Percentiles rank a stretch among this genome's conserved stretches.
These are phyloP conservation scores for Thamnidium elegans DNA, from an alignment of 192 early-diverging fungal species.

Conservation along the genomic window DNA sequence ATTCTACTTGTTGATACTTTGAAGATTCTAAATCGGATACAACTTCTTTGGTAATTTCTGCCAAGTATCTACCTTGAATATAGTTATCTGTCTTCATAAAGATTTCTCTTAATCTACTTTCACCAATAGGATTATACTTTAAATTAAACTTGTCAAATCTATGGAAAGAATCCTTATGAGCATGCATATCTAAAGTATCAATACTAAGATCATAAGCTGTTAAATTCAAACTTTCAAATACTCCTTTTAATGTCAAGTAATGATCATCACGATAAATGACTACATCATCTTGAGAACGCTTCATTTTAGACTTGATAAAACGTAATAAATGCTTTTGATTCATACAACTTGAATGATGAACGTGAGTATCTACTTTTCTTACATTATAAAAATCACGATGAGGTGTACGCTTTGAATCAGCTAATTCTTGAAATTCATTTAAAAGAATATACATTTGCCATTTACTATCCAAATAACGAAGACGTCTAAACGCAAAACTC, in stretches of 20 bases:
- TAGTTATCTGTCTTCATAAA: conserved; percentile 96
- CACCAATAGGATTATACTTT: conserved; percentile 94
- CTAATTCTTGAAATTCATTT: conserved; percentile 93
- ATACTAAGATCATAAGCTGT: conserved; percentile 93
- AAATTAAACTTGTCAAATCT: conserved; percentile 97
- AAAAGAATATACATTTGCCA: conserved; percentile 91
- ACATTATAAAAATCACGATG: conserved; percentile 98
- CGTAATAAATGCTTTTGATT: conserved; percentile 94
- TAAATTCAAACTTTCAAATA: conserved; percentile 87
- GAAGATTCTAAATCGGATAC: conserved; percentile 84
- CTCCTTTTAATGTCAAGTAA: conserved; percentile 74
- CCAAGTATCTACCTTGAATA: conserved; percentile 82
- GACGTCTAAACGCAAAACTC: conserved; percentile 84
- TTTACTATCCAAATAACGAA: conserved; percentile 88
- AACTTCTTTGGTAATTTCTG: conserved; percentile 91
- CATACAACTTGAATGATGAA: conserved; percentile 92
- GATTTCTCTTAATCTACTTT: conserved; percentile 90
- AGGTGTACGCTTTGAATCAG: conserved; percentile 86
- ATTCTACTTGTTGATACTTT: conserved; percentile 96
- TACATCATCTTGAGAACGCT: conserved; percentile 66
- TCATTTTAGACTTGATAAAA: conserved; percentile 92
- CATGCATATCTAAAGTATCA: conserved; percentile 95
- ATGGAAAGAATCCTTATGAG: conserved; percentile 95
- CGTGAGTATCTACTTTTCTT: conserved; percentile 96
- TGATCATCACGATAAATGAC: conserved; percentile 87